phyloP scores from a whole-genome alignment of 305 asterid species.

The Lippia alba region DNA sequence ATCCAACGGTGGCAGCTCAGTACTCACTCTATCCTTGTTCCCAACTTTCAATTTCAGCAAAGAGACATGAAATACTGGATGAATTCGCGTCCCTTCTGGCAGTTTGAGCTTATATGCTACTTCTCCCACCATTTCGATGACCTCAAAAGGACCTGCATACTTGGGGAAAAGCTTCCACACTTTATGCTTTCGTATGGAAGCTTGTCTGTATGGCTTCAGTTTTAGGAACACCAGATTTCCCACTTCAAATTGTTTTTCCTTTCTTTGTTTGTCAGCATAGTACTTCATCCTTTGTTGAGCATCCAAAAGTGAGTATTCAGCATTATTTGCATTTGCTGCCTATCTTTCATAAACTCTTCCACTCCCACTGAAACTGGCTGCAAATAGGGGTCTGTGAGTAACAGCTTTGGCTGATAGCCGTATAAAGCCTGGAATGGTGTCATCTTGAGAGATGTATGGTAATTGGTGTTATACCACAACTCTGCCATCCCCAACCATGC shows the following conservation, averaged over 20 bases:
- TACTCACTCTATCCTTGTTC: not conserved
- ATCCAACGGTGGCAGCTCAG: not conserved
- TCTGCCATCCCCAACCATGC: not conserved
- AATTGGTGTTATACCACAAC: too few species aligned
- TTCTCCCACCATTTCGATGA: not conserved
- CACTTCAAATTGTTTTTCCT: constrained; percentile 24
- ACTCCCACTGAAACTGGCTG: not conserved
- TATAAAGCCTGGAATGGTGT: too few species aligned
- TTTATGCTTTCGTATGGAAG: not conserved
- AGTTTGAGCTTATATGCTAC: not conserved
- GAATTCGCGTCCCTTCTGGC: not conserved
- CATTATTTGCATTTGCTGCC: not conserved
- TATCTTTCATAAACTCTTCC: not conserved
- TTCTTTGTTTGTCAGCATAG: constrained; percentile 55
- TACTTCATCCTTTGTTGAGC: constrained; percentile 50
- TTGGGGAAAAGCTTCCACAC: not conserved
- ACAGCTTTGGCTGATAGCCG: too few species aligned
- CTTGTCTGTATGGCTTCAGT: not conserved
- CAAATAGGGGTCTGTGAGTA: too few species aligned
- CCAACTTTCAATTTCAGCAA: not conserved
- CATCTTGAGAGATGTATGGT: too few species aligned
- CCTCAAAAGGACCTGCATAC: not conserved
- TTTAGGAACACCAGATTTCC: not conserved
- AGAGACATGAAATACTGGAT: not conserved
- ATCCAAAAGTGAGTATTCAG: not conserved